Base-by-base conservation (phyloP, 2,329 filamentous ascomycete genomes). In the Sclerotinia spermophila region DNA sequence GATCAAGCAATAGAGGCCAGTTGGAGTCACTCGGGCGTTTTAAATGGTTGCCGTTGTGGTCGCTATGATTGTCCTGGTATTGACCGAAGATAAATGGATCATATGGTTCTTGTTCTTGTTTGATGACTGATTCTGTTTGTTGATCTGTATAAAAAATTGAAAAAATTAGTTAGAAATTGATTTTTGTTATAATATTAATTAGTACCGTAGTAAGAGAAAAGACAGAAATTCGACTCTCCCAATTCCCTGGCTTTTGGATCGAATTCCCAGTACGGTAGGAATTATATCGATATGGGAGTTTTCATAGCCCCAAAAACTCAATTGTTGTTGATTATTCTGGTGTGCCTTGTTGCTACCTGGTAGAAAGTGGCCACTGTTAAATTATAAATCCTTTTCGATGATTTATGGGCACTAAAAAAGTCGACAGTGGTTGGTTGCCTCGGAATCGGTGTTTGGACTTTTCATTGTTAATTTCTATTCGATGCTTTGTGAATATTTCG, bases 31-130 rank as follows among this genome's bases (percentile, higher is more conserved):
- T 55, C 38, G 38, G 48, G 21, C 45, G 59, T 45, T 64, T 38
- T 53, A 55, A n/a, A 8, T 55, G 59, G 45, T 55, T 33, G 35
- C 35, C 45, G 15, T n/a, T 38, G n/a, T 68, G 19, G 38, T 59
- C 48, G 24, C 33, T n/a, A 13, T 59, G n/a, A 24, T 59, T 59
- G 65, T 15, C 44, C 35, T 69, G 59, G 15, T 56, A 45, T 64
- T 69, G 67, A 40, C 40, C 59, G 24, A 56, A 65, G 38, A 65
- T n/a, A 56, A 69, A 64, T 64, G 33, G 55, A 45, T 56, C 21
- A 15, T 58, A 44, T 5, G 65, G 35, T 67, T 70, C 68, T 67
- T 58, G 38, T 40, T 70, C 68, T 67, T 66, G 45, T 40, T 70
- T 70, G 38, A 70, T 67, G 61, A 48, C 62, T 35, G 67, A 42